phyloP scores from a whole-genome alignment of 1,284 basidiomycete genomes.

The Rhizopogon hawkerae region DNA sequence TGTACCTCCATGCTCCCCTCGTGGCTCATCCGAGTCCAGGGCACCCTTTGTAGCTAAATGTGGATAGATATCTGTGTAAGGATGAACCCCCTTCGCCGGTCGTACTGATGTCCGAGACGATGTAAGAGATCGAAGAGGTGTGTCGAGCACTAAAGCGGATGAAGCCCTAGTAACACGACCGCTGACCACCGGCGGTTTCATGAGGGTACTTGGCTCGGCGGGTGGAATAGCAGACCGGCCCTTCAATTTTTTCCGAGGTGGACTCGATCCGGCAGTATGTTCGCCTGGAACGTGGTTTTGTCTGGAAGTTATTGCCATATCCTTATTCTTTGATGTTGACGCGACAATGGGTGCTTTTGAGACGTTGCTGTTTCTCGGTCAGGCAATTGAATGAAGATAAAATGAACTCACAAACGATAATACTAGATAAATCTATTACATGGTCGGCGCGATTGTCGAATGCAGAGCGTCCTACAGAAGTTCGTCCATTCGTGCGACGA shows the following conservation, averaged over 20 bases:
- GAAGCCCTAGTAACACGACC: not conserved
- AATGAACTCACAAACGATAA: not conserved
- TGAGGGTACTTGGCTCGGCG: not conserved
- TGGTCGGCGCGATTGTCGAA: not conserved
- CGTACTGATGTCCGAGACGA: conserved; percentile 17
- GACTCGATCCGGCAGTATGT: not conserved
- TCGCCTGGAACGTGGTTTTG: not conserved
- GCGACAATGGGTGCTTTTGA: not conserved
- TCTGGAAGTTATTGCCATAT: not conserved
- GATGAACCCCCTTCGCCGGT: conserved; percentile 14
- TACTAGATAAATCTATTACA: no score
- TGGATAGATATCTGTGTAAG: conserved; percentile 22
- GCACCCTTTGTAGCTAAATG: conserved; percentile 17
- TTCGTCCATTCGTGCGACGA: not conserved
- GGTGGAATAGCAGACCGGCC: not conserved
- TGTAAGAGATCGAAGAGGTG: not conserved
- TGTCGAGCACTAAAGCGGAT: not conserved
- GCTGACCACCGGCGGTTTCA: not conserved
- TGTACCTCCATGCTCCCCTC: not conserved
- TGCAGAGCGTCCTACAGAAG: not conserved
- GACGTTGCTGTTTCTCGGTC: not conserved
- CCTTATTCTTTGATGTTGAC: not conserved
- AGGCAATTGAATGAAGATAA: not conserved
- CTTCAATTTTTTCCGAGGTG: not conserved
- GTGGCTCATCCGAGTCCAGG: not conserved